phyloP scores from a whole-genome alignment of 768 basidiomycete genomes.

The Pulveroboletus sp. region DNA sequence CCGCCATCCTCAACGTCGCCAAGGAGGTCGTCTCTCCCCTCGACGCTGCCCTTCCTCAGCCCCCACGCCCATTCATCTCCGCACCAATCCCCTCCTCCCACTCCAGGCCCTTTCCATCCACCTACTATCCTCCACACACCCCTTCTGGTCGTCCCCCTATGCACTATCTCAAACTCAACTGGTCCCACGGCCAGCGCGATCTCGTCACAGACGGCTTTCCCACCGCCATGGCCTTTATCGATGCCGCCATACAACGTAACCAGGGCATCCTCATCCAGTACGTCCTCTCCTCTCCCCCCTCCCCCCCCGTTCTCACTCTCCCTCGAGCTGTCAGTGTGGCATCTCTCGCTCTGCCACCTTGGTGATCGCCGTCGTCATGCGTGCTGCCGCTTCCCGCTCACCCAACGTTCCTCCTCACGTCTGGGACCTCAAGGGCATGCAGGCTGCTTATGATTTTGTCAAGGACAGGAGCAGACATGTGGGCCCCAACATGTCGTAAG shows the following conservation, averaged over 20 bases:
- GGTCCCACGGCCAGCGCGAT: constrained; percentile 94
- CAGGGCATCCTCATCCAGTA: constrained; percentile 86
- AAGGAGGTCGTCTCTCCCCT: constrained; percentile 84
- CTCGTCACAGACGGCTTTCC: constrained; percentile 78
- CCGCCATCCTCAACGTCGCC: constrained; percentile 85
- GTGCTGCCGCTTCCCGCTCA: constrained; percentile 72
- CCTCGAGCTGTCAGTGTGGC: constrained; percentile 85
- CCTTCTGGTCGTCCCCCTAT: constrained; percentile 71
- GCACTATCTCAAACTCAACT: constrained; percentile 86
- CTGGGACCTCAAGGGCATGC: constrained; percentile 83
- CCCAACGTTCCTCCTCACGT: constrained; percentile 70
- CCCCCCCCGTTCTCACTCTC: constrained; percentile 14
- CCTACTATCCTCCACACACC: constrained; percentile 66
- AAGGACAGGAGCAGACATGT: constrained; percentile 86
- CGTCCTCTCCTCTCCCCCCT: constrained; percentile 33
- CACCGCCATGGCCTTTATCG: constrained; percentile 77
- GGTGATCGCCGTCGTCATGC: constrained; percentile 90
- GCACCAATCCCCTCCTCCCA: constrained; percentile 57
- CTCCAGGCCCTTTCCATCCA: constrained; percentile 37
- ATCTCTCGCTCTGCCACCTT: constrained; percentile 89
- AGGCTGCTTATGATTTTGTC: constrained; percentile 85
- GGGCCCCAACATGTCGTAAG: constrained; percentile 94
- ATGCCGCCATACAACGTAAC: constrained; percentile 68
- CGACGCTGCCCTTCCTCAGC: constrained; percentile 45
- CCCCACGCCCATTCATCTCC: constrained; percentile 62